Conservation (phyloP, 2,329 filamentous ascomycete species). For the Penicillium hesseltinei region DNA sequence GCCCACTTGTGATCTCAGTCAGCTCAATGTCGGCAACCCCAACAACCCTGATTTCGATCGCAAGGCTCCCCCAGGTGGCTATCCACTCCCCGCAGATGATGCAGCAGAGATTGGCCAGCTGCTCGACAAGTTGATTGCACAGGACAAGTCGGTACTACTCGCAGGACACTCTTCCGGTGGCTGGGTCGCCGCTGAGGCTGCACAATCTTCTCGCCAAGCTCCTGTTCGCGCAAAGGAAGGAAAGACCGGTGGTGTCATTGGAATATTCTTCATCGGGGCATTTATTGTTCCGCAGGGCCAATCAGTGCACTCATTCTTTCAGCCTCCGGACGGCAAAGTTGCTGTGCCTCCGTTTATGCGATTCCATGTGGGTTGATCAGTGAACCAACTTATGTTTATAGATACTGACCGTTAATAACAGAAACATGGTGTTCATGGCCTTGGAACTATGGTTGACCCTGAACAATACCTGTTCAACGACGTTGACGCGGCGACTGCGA, state of each 20-base stretch:
- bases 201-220: constrained; percentile 28
- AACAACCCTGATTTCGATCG: constrained; percentile 20
- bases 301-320: constrained; percentile 32
- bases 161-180: constrained; percentile 36
- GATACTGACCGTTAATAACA: not conserved
- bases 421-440: constrained; percentile 20
- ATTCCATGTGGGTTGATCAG: constrained; percentile 27
- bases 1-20: constrained; percentile 50
- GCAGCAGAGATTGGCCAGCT: not conserved
- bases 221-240: constrained; percentile 18
- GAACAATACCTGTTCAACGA: constrained; percentile 32
- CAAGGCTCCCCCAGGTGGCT: constrained; percentile 28
- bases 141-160: constrained; percentile 31
- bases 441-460: constrained; percentile 25
- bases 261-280: constrained; percentile 31
- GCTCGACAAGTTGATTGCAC: constrained; percentile 4
- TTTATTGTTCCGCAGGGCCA: constrained; percentile 33
- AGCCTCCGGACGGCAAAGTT: constrained; percentile 25
- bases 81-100: constrained; percentile 21
- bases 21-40: constrained; percentile 60
- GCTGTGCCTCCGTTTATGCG: constrained; percentile 26
- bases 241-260: constrained; percentile 25
- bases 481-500: constrained; percentile 21
- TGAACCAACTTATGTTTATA: accelerated
- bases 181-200: constrained; percentile 35